These are phyloP conservation scores for Termitomyces sp. DNA, from an alignment of 768 basidiomycete species.

Conservation along the genomic window DNA sequence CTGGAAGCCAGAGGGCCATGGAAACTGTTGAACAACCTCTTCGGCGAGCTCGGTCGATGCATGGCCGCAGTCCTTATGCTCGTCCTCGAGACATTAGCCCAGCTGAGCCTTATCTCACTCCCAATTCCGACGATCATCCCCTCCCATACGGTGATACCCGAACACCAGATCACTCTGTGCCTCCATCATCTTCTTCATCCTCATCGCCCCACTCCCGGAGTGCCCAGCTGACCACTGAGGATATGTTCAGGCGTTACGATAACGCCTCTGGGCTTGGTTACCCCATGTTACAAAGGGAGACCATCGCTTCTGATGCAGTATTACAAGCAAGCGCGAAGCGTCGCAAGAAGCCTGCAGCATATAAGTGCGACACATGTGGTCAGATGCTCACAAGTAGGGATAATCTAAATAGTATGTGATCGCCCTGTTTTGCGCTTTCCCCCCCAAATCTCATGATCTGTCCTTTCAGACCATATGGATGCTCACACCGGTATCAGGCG, in stretches of 20 bases:
- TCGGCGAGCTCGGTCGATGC: conserved; percentile 9
- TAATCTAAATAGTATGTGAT: conserved; percentile 15
- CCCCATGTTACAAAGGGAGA: conserved; percentile 13
- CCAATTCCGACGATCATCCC: neutral
- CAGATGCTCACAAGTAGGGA: conserved; percentile 15
- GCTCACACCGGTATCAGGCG: conserved; percentile 13
- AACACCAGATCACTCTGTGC: conserved; percentile 5
- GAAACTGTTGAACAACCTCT: neutral
- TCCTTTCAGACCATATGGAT: conserved; percentile 12
- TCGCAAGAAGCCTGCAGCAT: conserved; percentile 9
- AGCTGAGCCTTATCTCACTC: neutral
- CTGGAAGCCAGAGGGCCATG: neutral
- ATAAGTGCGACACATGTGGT: conserved; percentile 5
- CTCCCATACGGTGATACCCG: neutral
- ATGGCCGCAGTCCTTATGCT: conserved; percentile 11
- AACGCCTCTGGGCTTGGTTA: conserved; percentile 1
- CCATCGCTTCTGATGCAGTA: conserved; percentile 17
- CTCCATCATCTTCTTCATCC: conserved; percentile 3
- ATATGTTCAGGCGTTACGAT: conserved; percentile 9
- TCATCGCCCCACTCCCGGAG: neutral
- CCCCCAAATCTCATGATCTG: neutral
- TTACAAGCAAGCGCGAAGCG: conserved; percentile 14
- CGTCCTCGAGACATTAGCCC: conserved; percentile 1
- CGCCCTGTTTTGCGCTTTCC: neutral
- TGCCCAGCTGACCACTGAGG: neutral